Evolutionary conservation across 306 rosid genomes (phyloP).

Genomic region (Cucurbita pepo): DNA sequence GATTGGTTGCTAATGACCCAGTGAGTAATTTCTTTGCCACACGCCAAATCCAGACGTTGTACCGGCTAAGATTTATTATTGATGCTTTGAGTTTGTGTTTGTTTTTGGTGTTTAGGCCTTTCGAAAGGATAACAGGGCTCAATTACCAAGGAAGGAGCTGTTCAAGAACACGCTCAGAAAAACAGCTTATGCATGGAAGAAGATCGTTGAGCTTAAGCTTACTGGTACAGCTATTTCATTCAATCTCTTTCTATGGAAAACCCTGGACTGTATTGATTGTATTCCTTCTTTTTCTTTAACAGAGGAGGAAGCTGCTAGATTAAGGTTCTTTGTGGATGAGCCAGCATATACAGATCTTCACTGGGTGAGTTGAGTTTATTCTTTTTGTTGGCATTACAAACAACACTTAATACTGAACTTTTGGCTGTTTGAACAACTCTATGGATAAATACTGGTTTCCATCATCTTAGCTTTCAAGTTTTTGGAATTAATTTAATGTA

Average conservation of each 20-base stretch:
- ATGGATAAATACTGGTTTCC: neutral
- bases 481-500: neutral
- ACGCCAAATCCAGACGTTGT: neutral
- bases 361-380: slow-evolving; percentile 49
- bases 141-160: slow-evolving; percentile 57
- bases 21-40: slow-evolving; percentile 14
- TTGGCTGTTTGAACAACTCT: neutral
- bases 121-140: slow-evolving; percentile 53
- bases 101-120: slow-evolving; percentile 38
- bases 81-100: neutral
- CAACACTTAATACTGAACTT: neutral
- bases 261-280: neutral
- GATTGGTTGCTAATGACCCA: slow-evolving; percentile 82
- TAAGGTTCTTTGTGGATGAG: slow-evolving; percentile 62
- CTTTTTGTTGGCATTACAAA: slow-evolving; percentile 2
- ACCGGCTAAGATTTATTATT: neutral
- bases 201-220: slow-evolving; percentile 64
- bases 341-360: slow-evolving; percentile 90
- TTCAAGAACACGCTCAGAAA: slow-evolving; percentile 76
- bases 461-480: neutral
- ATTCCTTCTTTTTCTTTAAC: slow-evolving; percentile 5
- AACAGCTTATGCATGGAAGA: slow-evolving; percentile 74
- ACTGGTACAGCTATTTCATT: slow-evolving; percentile 27
- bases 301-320: slow-evolving; percentile 68
- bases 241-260: neutral